Evolutionary conservation across 768 basidiomycete genomes (phyloP).

Genomic region (Kwoniella mangroviensis): DNA sequence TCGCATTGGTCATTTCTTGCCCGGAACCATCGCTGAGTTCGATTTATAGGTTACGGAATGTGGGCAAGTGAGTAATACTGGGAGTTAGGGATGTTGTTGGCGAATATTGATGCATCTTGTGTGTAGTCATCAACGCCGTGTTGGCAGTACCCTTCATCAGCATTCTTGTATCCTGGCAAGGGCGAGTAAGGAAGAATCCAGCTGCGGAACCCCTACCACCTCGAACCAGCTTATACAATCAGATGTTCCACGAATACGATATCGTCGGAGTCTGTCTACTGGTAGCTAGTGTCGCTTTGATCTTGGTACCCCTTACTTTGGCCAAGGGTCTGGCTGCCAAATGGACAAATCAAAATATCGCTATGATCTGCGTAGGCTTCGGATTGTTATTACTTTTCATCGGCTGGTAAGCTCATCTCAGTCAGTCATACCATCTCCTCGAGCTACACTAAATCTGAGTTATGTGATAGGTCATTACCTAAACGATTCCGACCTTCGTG

Average conservation of each 20-base stretch:
- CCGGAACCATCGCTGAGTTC: background rate
- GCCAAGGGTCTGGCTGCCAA: conserved; percentile 18
- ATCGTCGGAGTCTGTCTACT: conserved; percentile 14
- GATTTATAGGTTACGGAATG: conserved; percentile 17
- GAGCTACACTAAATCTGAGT: background rate
- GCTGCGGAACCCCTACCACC: conserved; percentile 8
- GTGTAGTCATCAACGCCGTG: conserved; percentile 20
- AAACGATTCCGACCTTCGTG: conserved; percentile 12
- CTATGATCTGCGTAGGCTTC: conserved; percentile 24
- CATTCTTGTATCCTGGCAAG: conserved; percentile 11
- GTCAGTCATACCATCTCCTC: background rate
- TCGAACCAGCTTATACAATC: conserved; percentile 3
- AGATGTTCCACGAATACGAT: conserved; percentile 22
- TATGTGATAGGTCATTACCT: conserved; percentile 4
- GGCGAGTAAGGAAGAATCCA: conserved; percentile 1
- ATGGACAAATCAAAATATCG: conserved; percentile 16
- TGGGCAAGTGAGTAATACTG: conserved; percentile 14
- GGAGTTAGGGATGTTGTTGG: background rate
- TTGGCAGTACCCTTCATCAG: conserved; percentile 18
- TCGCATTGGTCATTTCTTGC: background rate
- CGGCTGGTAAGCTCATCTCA: conserved; percentile 3
- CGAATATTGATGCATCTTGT: background rate
- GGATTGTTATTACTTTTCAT: conserved; percentile 9
- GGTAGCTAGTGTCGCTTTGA: conserved; percentile 10
- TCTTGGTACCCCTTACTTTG: conserved; percentile 18